Conservation (phyloP, 371 early-diverging fungal genomes). For the Capillidium rhysosporum region DNA sequence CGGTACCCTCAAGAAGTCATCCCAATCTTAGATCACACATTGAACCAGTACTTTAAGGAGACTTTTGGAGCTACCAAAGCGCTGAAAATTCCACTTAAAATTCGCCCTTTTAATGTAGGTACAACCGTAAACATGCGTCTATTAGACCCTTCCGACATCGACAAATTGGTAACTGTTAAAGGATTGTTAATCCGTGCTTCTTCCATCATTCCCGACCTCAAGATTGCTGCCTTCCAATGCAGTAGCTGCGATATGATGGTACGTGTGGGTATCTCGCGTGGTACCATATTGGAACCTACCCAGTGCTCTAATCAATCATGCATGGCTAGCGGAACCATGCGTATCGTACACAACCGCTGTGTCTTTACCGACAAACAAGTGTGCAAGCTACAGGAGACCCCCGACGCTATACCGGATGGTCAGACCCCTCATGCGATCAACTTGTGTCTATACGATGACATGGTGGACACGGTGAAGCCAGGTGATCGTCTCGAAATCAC, state of each 20-base stretch:
- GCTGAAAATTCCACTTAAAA: constrained; percentile 17
- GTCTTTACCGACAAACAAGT: constrained; percentile 94
- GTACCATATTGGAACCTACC: constrained; percentile 83
- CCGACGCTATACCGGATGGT: constrained; percentile 94
- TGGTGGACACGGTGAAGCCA: constrained; percentile 91
- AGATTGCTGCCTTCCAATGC: constrained; percentile 83
- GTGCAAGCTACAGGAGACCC: constrained; percentile 94
- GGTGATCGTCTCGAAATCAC: constrained; percentile 94
- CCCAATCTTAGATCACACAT: constrained; percentile 80
- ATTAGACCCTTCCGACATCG: constrained; percentile 92
- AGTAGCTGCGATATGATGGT: constrained; percentile 65
- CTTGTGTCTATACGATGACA: constrained; percentile 77
- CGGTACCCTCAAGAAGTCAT: constrained; percentile 98
- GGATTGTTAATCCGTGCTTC: constrained; percentile 92
- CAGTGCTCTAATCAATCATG: constrained; percentile 73
- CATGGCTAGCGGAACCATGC: constrained; percentile 57
- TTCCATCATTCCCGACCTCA: constrained; percentile 90
- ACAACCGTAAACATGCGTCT: constrained; percentile 77
- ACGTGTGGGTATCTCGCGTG: constrained; percentile 73
- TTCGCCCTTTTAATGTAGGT: constrained; percentile 83
- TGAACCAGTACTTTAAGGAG: constrained; percentile 61
- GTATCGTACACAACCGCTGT: constrained; percentile 84
- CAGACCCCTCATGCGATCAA: constrained; percentile 98
- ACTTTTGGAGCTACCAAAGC: constrained; percentile 32
- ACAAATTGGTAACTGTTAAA: constrained; percentile 88